Conservation (phyloP, 1,139 yeast genomes). For the Candida smagusa region DNA sequence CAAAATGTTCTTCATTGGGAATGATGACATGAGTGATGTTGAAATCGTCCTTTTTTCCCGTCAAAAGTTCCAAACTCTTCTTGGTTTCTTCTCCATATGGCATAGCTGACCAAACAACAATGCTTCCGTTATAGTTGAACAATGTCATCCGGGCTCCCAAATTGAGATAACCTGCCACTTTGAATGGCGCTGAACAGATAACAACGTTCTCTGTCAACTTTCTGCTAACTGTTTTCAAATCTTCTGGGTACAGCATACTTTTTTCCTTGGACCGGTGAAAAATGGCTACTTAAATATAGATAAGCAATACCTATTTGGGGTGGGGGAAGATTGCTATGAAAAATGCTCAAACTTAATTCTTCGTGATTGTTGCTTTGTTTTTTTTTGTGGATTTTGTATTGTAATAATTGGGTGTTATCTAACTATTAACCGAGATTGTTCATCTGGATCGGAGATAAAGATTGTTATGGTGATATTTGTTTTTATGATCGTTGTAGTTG, state of each 20-base stretch:
- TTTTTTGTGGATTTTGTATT: no score
- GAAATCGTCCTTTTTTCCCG: constrained; percentile 25
- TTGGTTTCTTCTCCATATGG: constrained; percentile 53
- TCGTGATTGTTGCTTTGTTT: no score
- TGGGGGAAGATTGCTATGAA: no score
- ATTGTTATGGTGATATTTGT: no score
- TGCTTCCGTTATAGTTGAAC: constrained; percentile 33
- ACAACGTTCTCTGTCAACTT: constrained; percentile 44
- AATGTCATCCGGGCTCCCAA: constrained; percentile 61
- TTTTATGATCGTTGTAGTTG: no score
- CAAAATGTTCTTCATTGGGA: constrained; percentile 56
- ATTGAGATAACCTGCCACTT: constrained; percentile 38
- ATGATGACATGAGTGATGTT: constrained; percentile 43
- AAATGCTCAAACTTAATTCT: no score
- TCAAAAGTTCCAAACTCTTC: constrained; percentile 34
- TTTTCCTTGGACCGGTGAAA: no score
- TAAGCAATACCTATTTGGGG: no score
- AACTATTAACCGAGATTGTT: no score
- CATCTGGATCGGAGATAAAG: no score
- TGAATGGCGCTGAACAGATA: constrained; percentile 49
- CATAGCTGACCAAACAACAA: constrained; percentile 60
- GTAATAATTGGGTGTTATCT: no score
- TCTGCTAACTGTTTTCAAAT: constrained; percentile 40
- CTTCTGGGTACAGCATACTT: constrained; percentile 36
- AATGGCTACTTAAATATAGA: no score